phyloP scores from a whole-genome alignment of 2,329 filamentous ascomycete species.

The Clonostachys rhizophaga region DNA sequence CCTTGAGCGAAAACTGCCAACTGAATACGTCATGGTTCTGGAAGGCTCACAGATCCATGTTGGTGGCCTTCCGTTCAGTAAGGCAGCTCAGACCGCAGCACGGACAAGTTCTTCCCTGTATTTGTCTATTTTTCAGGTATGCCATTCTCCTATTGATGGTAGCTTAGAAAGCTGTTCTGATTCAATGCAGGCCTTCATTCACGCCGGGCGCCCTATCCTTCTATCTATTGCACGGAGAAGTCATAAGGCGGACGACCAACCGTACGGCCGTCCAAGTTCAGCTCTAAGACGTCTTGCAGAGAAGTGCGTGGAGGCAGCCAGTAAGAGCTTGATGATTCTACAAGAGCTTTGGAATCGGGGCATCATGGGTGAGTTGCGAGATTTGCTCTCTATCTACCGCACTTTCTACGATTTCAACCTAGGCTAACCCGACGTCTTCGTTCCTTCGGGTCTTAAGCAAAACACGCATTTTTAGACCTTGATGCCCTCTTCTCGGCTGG shows the following conservation, averaged over 20 bases:
- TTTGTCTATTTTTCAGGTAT: not conserved
- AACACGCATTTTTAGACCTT: not conserved
- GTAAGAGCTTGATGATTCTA: not conserved
- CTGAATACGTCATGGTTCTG: not conserved
- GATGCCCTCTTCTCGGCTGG: not conserved
- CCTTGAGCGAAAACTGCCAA: not conserved
- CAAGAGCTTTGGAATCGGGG: not conserved
- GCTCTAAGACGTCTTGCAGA: not conserved
- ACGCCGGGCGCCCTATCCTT: not conserved
- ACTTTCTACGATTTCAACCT: too few relatives aligned
- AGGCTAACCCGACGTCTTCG: too few relatives aligned
- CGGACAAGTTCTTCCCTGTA: not conserved
- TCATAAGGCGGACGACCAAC: not conserved
- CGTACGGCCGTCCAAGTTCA: not conserved
- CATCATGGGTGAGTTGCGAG: not conserved
- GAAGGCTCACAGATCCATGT: not conserved
- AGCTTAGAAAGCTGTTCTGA: not conserved
- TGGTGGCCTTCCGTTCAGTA: not conserved
- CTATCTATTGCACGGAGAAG: not conserved
- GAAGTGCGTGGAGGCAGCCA: not conserved
- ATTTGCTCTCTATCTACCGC: too few relatives aligned
- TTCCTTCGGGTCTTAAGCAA: not conserved
- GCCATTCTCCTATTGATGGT: not conserved
- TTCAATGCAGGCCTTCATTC: not conserved
- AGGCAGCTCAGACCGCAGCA: not conserved